Percentiles rank a stretch among this genome's conserved stretches.
These are phyloP conservation scores for Histomonas meleagridis DNA, from an alignment of 208 protist species.

Conservation along the genomic window DNA sequence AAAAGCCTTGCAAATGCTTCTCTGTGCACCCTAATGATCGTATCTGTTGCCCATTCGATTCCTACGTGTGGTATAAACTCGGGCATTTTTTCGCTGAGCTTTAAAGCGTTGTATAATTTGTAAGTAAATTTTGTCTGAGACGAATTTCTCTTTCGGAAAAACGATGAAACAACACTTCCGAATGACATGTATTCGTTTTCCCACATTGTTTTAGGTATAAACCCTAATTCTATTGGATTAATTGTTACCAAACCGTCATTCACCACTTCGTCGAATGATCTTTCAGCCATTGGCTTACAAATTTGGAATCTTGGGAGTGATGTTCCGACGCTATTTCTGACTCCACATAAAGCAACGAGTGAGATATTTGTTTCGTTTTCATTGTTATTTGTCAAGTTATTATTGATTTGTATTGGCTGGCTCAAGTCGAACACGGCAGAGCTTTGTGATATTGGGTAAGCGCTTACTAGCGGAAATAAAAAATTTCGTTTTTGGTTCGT, in stretches of 20 bases:
- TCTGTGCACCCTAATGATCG: neutral
- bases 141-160: neutral
- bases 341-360: too few species aligned
- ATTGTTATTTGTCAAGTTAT: too few species aligned
- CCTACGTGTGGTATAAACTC: neutral
- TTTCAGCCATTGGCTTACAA: too few species aligned
- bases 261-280: neutral
- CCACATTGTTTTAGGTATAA: neutral
- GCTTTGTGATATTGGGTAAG: too few species aligned
- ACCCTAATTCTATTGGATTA: neutral
- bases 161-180: neutral
- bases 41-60: neutral
- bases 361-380: too few species aligned
- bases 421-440: too few species aligned
- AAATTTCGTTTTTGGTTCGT: too few species aligned
- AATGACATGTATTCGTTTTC: neutral
- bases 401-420: too few species aligned
- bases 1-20: neutral
- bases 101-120: slow-evolving; percentile 7
- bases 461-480: too few species aligned
- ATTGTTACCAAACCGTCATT: neutral
- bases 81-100: neutral
- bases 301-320: too few species aligned
- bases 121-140: neutral
- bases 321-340: too few species aligned